phyloP scores from a whole-genome alignment of 768 basidiomycete species.

The Mrakia gelida region DNA sequence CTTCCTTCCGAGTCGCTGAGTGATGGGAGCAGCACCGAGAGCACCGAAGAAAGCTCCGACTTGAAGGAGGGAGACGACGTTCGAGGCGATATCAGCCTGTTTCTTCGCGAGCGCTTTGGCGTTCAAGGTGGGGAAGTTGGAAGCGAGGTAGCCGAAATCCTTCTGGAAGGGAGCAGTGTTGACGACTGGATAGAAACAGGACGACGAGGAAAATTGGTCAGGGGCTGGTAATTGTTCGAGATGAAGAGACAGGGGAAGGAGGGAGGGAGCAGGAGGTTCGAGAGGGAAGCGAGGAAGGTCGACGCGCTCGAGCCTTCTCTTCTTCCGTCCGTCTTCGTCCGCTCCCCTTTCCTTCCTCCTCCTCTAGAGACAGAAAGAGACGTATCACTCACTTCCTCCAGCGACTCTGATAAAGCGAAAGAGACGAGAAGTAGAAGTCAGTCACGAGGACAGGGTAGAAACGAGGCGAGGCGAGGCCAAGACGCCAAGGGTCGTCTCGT shows the following conservation, averaged over 20 bases:
- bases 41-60: conserved; percentile 70
- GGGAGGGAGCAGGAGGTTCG: neutral
- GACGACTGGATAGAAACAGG: neutral
- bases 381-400: neutral
- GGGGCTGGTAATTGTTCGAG: too few relatives aligned
- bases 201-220: too few relatives aligned
- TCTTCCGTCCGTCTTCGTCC: neutral
- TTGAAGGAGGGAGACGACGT: conserved; percentile 79
- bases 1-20: conserved; percentile 14
- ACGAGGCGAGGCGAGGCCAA: neutral
- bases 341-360: neutral
- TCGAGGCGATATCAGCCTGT: conserved; percentile 38
- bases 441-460: neutral
- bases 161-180: neutral
- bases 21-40: conserved; percentile 46
- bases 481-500: too few relatives aligned
- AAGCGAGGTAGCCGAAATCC: neutral
- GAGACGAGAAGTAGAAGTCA: neutral
- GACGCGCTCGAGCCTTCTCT: neutral
- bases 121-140: neutral
- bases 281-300: neutral
- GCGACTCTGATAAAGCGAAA: neutral
- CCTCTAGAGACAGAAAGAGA: neutral
- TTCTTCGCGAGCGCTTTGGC: neutral
- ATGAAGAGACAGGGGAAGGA: neutral